Evolutionary conservation across 768 basidiomycete genomes (phyloP).

Genomic region (Tulasnella sp.): DNA sequence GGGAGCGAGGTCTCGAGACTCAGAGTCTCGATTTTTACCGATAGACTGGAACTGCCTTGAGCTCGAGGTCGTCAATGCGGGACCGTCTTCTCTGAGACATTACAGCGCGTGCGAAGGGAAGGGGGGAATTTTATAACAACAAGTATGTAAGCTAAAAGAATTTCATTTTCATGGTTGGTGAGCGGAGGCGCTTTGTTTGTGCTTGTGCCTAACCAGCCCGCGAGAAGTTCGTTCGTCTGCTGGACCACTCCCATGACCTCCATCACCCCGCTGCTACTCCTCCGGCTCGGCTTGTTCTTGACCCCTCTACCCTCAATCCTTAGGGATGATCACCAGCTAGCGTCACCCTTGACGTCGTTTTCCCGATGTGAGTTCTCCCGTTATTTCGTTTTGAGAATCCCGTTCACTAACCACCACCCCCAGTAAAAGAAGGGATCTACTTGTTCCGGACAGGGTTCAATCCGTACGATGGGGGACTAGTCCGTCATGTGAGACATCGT

Average conservation of each 20-base stretch:
- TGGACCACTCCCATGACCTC: background rate
- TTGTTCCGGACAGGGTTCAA: slow-evolving; percentile 68
- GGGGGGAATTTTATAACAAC: too few species aligned
- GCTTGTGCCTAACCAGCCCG: too few species aligned
- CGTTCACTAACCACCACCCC: background rate
- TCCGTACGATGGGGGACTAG: slow-evolving; percentile 80
- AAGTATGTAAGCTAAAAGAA: too few species aligned
- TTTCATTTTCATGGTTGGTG: too few species aligned
- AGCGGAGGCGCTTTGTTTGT: too few species aligned
- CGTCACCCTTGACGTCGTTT: slow-evolving; percentile 74
- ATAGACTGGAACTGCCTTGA: too few species aligned
- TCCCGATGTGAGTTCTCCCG: slow-evolving; percentile 51
- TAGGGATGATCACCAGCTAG: slow-evolving; percentile 64
- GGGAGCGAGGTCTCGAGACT: too few species aligned
- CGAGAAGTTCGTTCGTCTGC: too few species aligned
- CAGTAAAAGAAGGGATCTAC: slow-evolving; percentile 87
- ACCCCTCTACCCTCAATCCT: slow-evolving; percentile 46
- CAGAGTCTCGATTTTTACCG: too few species aligned
- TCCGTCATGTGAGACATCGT: slow-evolving; percentile 62
- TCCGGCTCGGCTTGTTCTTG: slow-evolving; percentile 28
- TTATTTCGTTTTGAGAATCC: background rate
- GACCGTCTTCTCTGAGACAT: too few species aligned
- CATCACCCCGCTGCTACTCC: background rate
- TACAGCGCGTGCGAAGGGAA: too few species aligned
- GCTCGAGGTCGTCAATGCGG: too few species aligned